phyloP scores from a whole-genome alignment of 192 early-diverging fungal genomes.

The Coemansia sp. region DNA sequence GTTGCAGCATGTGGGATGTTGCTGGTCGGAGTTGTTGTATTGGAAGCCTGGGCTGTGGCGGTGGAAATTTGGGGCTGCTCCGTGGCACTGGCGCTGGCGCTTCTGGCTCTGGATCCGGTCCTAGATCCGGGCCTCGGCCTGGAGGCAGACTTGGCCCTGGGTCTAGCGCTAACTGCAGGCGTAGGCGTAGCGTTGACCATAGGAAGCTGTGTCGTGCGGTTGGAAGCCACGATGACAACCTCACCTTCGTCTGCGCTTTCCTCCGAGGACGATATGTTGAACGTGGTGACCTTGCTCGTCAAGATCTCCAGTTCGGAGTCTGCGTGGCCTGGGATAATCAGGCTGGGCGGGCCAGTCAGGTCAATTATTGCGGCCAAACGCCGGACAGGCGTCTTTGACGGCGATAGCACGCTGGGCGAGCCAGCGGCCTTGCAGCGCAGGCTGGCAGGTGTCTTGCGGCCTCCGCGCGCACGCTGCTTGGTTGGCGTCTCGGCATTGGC shows the following conservation, averaged over 20 bases:
- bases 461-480: not conserved
- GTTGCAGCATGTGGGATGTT: too few species aligned
- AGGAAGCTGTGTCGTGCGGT: not conserved
- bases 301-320: constrained; percentile 11
- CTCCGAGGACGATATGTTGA: constrained; percentile 30
- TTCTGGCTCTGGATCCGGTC: not conserved
- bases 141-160: not conserved
- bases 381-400: not conserved
- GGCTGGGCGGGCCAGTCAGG: constrained; percentile 11
- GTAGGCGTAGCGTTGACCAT: not conserved
- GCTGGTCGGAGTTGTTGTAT: too few species aligned
- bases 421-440: not conserved
- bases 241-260: constrained; percentile 25
- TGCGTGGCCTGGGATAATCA: not conserved
- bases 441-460: not conserved
- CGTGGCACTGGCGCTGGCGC: not conserved
- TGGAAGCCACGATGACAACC: not conserved
- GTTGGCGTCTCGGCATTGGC: constrained; percentile 19
- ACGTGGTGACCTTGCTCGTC: constrained; percentile 9
- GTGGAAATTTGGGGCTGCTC: not conserved
- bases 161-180: not conserved
- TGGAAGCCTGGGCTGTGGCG: too few species aligned
- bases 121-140: too few species aligned
- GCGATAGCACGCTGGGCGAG: not conserved
- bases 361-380: constrained; percentile 17